Percentiles rank a stretch among this genome's conserved stretches.
These are phyloP conservation scores for Xylaria longipes DNA, from an alignment of 495 filamentous ascomycete species.

Conservation along the genomic window DNA sequence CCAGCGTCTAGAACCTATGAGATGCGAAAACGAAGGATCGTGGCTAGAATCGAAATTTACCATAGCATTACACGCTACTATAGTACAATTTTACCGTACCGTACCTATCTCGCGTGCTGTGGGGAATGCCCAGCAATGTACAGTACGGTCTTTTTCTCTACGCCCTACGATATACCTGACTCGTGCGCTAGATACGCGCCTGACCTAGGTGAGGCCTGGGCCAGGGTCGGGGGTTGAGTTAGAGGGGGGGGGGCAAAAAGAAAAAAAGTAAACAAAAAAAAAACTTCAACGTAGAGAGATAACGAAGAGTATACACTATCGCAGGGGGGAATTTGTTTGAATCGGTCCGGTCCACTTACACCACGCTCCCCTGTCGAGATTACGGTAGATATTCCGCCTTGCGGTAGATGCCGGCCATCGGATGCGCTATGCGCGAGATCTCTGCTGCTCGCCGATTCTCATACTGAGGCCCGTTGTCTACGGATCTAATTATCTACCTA, in stretches of 20 bases:
- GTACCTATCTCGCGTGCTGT: not conserved
- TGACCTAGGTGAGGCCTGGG: conserved; percentile 21
- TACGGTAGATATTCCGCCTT: not conserved
- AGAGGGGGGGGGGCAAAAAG: not conserved
- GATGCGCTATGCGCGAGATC: not conserved
- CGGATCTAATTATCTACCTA: not conserved
- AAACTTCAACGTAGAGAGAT: not conserved
- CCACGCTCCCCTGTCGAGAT: not conserved
- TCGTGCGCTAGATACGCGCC: conserved; percentile 1
- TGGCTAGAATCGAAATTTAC: not conserved
- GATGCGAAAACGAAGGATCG: not conserved
- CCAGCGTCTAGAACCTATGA: not conserved
- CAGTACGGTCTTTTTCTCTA: conserved; percentile 14
- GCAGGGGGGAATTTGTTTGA: not conserved
- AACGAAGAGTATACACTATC: not conserved
- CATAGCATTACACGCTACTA: not conserved
- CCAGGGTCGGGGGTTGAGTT: not conserved
- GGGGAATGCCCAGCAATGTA: conserved; percentile 12
- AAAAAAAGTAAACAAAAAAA: not conserved
- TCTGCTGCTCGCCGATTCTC: not conserved
- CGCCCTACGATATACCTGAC: not conserved
- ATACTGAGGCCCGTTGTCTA: not conserved
- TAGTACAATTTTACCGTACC: not conserved
- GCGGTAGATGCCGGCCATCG: not conserved
- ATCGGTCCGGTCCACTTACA: conserved; percentile 4